Percentiles rank a stretch among this genome's conserved stretches.
Conservation (phyloP, 1,139 yeast species). For the Candida sp. region DNA sequence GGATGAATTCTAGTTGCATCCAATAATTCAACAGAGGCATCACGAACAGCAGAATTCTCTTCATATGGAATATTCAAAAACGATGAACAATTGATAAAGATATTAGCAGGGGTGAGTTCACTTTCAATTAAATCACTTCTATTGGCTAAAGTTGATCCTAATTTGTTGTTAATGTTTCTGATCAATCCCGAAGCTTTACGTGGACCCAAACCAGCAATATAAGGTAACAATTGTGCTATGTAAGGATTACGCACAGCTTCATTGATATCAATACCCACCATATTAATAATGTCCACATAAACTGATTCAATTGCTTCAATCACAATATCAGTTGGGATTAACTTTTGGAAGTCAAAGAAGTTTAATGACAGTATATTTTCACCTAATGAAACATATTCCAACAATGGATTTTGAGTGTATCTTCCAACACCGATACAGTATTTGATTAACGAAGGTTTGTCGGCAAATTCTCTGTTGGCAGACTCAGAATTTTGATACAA, state of each 20-base stretch:
- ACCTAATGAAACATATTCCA: conserved; percentile 83
- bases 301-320: conserved; percentile 72
- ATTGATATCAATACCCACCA: conserved; percentile 92
- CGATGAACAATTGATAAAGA: conserved; percentile 90
- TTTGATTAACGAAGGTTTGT: conserved; percentile 75
- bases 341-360: conserved; percentile 72
- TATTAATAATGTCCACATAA: conserved; percentile 85
- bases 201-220: conserved; percentile 90
- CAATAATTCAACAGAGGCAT: conserved; percentile 69
- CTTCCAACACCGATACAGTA: conserved; percentile 90
- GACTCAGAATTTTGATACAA: conserved; percentile 79
- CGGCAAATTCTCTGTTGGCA: conserved; percentile 81
- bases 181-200: conserved; percentile 88
- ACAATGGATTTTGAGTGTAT: conserved; percentile 83
- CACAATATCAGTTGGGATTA: conserved; percentile 64
- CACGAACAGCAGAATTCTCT: conserved; percentile 40
- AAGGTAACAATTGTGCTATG: conserved; percentile 68
- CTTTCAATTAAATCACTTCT: conserved; percentile 78
- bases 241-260: conserved; percentile 80
- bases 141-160: conserved; percentile 65
- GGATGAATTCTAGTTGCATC: conserved; percentile 98
- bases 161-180: conserved; percentile 71
- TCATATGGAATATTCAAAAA: conserved; percentile 80
- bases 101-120: conserved; percentile 71
- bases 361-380: conserved; percentile 69